Evolutionary conservation across 116 monocot genomes (phyloP), one percentile per base, ranked within the genome.

Genomic region (Iris pallida): DNA sequence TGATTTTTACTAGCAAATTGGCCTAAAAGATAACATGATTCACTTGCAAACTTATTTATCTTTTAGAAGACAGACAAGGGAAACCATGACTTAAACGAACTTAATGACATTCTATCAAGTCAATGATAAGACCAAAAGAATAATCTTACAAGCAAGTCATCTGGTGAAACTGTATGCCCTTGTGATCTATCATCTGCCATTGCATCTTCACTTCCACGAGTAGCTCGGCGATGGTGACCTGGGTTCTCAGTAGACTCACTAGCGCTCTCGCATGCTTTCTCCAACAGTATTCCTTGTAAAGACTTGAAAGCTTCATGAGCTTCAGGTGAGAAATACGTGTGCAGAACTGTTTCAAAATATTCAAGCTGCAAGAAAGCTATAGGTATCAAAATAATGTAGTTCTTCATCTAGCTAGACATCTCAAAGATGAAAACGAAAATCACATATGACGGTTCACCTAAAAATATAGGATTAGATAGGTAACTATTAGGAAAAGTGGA

Each of bases 121-220:
- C 30, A 30, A 30, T 30, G 16, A 11, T 2, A 59, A 42, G 53
- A 57, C 58, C 30, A 17, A 47, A 71, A 45, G 8, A 59, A 42
- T 30, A 66, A 69, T 48, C 84, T 87, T 78, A 97, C 97, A 61
- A 97, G 64, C 61, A 97, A 76, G 48, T 97, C 97, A 88, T 97
- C 97, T 14, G 97, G 90, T 20, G 97, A 87, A 1, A 82, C 68
- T 52, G 77, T 78, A 10, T 72, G 46, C 18, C 70, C 78, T 73
- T 85, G 82, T 69, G 73, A 85, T 63, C 72, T 78, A 60, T 92
- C 97, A 68, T 97, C 97, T 10, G 67, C 16, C 57, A 90, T 81
- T 42, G 97, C 83, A 73, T 97, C 97, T 76, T 97, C 97, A 68
- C 86, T 92, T 15, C 97, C 97, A 69, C 92, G 92, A 16, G 97